Conservation (phyloP, 1,139 yeast species). For the Saccharomycopsis phalli region DNA sequence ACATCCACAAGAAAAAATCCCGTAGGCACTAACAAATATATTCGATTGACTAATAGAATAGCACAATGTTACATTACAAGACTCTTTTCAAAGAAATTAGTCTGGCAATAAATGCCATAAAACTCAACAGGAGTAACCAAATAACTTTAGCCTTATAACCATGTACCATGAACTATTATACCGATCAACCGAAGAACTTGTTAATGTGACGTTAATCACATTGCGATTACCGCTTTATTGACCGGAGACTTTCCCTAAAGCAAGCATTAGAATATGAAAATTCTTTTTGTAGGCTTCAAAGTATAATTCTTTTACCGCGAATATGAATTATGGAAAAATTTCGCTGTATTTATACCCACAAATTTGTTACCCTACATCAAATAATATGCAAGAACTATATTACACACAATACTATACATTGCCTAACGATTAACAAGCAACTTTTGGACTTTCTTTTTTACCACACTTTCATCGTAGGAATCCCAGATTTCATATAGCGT, state of each 20-base stretch:
- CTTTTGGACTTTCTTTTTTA: slow-evolving; percentile 26
- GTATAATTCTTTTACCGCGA: slow-evolving; percentile 20
- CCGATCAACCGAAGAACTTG: neutral
- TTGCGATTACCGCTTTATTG: slow-evolving; percentile 20
- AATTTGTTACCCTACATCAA: neutral
- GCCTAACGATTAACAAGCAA: slow-evolving; percentile 22
- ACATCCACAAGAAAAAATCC: slow-evolving; percentile 8
- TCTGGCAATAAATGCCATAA: slow-evolving; percentile 1
- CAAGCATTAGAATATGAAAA: slow-evolving; percentile 5
- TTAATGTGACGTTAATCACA: slow-evolving; percentile 16
- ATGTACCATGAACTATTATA: neutral
- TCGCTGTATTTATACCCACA: neutral
- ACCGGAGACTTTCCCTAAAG: slow-evolving; percentile 22
- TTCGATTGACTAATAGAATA: neutral
- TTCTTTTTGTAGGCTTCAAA: slow-evolving; percentile 20
- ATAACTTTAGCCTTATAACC: neutral
- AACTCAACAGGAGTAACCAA: slow-evolving; percentile 5
- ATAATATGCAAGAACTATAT: too few relatives aligned
- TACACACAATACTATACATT: too few relatives aligned
- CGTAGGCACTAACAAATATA: slow-evolving; percentile 6
- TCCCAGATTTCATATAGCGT: slow-evolving; percentile 82
- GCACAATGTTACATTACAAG: neutral
- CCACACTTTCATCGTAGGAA: slow-evolving; percentile 53
- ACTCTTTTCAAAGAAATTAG: slow-evolving; percentile 1
- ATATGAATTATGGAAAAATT: slow-evolving; percentile 5